These are phyloP conservation scores for Rhynchospora pubera DNA, from an alignment of 176 grass and related monocot species.

Conservation along the genomic window DNA sequence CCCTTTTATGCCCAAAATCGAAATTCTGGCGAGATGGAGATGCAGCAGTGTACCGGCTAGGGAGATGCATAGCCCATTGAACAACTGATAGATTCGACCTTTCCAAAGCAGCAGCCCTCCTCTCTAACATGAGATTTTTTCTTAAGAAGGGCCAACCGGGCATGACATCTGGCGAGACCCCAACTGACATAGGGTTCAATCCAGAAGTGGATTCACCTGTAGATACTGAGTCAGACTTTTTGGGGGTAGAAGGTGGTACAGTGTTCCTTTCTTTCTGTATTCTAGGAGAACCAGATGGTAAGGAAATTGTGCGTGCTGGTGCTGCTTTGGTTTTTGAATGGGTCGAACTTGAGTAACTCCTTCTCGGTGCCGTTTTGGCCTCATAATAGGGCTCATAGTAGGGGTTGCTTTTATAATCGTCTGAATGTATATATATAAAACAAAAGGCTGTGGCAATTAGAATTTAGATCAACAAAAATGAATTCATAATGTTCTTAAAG, in stretches of 20 bases:
- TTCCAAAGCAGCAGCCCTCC: conserved; percentile 24
- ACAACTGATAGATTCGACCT: conserved; percentile 64
- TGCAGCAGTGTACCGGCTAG: conserved; percentile 43
- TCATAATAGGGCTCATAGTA: not conserved
- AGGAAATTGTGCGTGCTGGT: conserved; percentile 11
- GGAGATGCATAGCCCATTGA: conserved; percentile 91
- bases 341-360: not conserved
- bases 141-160: conserved; percentile 76
- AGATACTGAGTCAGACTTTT: not conserved
- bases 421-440: conserved; percentile 5
- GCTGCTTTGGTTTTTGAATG: not conserved
- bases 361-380: not conserved
- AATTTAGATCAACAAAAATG: not conserved
- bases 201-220: not conserved
- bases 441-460: too few species aligned
- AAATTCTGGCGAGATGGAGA: conserved; percentile 42
- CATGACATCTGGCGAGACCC: conserved; percentile 27
- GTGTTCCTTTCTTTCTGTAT: not conserved
- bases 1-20: not conserved
- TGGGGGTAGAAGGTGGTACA: not conserved
- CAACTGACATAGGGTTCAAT: conserved; percentile 2
- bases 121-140: conserved; percentile 32
- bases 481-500: not conserved
- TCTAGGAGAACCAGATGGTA: conserved; percentile 1
- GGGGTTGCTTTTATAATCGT: not conserved